These are phyloP conservation scores for Suillus placidus DNA, from an alignment of 768 basidiomycete genomes.

Conservation along the genomic window DNA sequence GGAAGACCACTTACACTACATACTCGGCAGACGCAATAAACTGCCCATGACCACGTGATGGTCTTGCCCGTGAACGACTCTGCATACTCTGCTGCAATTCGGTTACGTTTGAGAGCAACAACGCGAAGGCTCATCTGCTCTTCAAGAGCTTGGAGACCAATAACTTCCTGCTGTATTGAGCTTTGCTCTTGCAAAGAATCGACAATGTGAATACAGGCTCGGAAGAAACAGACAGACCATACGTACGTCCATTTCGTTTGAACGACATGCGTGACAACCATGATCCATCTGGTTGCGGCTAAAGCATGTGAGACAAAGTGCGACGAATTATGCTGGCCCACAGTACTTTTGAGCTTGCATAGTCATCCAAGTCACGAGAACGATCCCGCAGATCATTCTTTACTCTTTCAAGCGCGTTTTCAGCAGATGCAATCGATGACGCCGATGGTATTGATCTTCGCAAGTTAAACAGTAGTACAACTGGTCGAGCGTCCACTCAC, in stretches of 20 bases:
- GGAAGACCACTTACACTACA: constrained; percentile 50
- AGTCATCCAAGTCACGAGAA: constrained; percentile 28
- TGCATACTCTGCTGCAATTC: constrained; percentile 51
- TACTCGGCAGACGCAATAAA: constrained; percentile 68
- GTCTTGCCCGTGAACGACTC: constrained; percentile 58
- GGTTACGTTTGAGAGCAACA: constrained; percentile 49
- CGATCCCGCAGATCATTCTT: constrained; percentile 56
- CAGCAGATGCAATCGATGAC: constrained; percentile 48
- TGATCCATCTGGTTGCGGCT: constrained; percentile 29
- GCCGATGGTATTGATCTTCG: constrained; percentile 26
- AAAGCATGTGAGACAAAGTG: constrained; percentile 16
- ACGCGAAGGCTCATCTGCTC: constrained; percentile 66
- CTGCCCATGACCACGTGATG: constrained; percentile 56
- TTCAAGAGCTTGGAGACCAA: constrained; percentile 68
- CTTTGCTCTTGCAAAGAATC: constrained; percentile 35
- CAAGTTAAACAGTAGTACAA: constrained; percentile 6
- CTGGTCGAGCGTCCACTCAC: neutral
- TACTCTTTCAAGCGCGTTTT: constrained; percentile 61
- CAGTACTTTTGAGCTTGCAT: constrained; percentile 28
- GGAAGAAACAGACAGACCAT: constrained; percentile 15
- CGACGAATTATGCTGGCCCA: constrained; percentile 3
- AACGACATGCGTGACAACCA: constrained; percentile 35
- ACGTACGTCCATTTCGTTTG: constrained; percentile 36
- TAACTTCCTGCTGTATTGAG: constrained; percentile 54
- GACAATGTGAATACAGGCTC: constrained; percentile 2